Conservation (phyloP, 2,329 filamentous ascomycete genomes). For the Aspergillus fischeri region DNA sequence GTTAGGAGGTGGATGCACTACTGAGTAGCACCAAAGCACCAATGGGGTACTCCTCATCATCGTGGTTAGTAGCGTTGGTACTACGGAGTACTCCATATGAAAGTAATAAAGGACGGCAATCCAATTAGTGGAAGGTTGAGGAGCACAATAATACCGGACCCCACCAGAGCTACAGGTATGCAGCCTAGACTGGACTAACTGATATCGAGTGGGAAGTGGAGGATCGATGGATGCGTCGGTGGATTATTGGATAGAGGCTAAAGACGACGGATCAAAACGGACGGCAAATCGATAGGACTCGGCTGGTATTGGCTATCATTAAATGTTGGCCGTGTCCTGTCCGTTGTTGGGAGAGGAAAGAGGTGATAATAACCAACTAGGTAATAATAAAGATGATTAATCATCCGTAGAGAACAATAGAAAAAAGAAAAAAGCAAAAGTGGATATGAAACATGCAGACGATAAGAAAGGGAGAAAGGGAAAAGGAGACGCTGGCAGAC, state of each 20-base stretch:
- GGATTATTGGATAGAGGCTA: background rate
- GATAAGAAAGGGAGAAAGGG: background rate
- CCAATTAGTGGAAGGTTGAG: slow-evolving; percentile 23
- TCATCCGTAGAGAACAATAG: background rate
- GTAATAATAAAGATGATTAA: background rate
- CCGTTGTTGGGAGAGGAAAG: background rate
- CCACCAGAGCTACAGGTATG: slow-evolving; percentile 20
- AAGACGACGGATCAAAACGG: background rate
- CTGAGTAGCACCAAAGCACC: background rate
- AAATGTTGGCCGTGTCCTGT: background rate
- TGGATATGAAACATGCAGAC: background rate
- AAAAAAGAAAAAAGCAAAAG: background rate
- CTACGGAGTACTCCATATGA: background rate
- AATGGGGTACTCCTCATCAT: background rate
- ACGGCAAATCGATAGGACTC: background rate
- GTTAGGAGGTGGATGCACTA: background rate
- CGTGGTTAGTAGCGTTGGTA: background rate
- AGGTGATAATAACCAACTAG: background rate
- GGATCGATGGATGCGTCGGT: background rate
- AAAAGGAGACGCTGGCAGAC: background rate
- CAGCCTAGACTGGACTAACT: background rate
- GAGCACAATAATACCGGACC: slow-evolving; percentile 15
- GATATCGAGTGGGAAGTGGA: background rate
- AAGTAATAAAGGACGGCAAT: slow-evolving; percentile 24
- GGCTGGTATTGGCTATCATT: background rate